Conservation (phyloP, 2,329 filamentous ascomycete genomes). For the Xylaria sp. region DNA sequence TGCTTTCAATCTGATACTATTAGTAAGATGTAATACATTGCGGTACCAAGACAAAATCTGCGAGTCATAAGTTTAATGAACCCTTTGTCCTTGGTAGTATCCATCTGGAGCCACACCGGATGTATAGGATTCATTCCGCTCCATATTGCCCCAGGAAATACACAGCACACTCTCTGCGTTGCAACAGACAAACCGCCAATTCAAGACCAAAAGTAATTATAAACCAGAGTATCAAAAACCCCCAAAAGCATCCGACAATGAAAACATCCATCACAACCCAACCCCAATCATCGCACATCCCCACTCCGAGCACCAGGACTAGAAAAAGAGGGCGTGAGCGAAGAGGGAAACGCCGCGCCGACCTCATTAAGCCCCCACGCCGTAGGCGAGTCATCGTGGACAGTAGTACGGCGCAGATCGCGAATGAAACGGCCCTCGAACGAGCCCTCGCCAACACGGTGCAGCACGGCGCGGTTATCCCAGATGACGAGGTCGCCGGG, state of each 20-base stretch:
- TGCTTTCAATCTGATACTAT: neutral
- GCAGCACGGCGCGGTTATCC: slow-evolving; percentile 68
- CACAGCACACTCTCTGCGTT: neutral
- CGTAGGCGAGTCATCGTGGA: slow-evolving; percentile 57
- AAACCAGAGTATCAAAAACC: neutral
- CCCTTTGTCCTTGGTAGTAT: neutral
- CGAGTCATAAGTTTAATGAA: neutral
- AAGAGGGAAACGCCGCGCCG: slow-evolving; percentile 31
- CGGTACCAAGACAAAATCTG: neutral
- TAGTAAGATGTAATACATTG: neutral
- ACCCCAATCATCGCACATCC: slow-evolving; percentile 6
- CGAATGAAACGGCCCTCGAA: slow-evolving; percentile 60
- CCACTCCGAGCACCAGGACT: neutral
- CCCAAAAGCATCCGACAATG: neutral
- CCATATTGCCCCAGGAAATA: neutral
- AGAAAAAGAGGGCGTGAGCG: neutral
- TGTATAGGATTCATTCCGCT: neutral
- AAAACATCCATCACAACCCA: neutral
- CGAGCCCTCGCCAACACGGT: slow-evolving; percentile 59
- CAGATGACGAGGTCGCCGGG: slow-evolving; percentile 64
- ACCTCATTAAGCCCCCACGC: slow-evolving; percentile 53
- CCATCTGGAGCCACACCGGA: neutral
- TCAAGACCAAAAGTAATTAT: neutral
- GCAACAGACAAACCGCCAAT: neutral
- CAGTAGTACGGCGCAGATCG: slow-evolving; percentile 67